Evolutionary conservation across 106 monocot species (phyloP).

Genomic region (Narthecium ossifragum): DNA sequence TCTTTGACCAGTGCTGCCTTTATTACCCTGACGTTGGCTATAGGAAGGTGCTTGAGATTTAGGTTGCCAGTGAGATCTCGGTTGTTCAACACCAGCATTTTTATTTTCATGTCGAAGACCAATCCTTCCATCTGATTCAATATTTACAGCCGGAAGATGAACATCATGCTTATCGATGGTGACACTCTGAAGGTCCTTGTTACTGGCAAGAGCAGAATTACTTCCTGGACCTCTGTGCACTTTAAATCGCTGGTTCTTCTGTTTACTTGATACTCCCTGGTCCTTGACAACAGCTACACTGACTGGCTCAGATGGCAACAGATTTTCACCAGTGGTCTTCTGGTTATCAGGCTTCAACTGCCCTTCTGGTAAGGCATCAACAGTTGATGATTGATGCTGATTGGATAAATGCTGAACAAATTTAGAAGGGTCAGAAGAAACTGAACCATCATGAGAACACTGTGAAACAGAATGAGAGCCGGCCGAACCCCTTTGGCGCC

Average conservation of each 20-base stretch:
- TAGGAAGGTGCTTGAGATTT: constrained; percentile 9
- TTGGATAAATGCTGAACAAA: constrained; percentile 5
- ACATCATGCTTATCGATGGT: neutral
- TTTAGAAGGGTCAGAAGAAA: constrained; percentile 7
- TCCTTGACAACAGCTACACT: constrained; percentile 2
- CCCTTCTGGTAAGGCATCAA: neutral
- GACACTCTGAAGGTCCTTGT: neutral
- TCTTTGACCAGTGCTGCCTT: neutral
- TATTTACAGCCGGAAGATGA: neutral
- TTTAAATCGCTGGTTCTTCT: constrained; percentile 13
- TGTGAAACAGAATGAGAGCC: constrained; percentile 2
- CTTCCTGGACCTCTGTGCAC: neutral
- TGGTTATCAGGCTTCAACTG: constrained; percentile 11
- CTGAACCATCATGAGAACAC: constrained; percentile 16
- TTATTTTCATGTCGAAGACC: neutral
- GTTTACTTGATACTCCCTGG: constrained; percentile 10
- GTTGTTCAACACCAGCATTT: neutral
- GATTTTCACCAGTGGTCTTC: constrained; percentile 2
- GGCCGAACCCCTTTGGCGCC: constrained; percentile 48
- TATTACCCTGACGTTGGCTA: neutral
- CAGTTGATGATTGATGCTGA: constrained; percentile 13
- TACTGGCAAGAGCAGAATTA: neutral
- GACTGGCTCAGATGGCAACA: constrained; percentile 9
- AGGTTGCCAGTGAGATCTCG: constrained; percentile 6
- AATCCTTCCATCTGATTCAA: neutral